phyloP scores from a whole-genome alignment of 768 basidiomycete genomes.

The Leccinum pellstonianum region DNA sequence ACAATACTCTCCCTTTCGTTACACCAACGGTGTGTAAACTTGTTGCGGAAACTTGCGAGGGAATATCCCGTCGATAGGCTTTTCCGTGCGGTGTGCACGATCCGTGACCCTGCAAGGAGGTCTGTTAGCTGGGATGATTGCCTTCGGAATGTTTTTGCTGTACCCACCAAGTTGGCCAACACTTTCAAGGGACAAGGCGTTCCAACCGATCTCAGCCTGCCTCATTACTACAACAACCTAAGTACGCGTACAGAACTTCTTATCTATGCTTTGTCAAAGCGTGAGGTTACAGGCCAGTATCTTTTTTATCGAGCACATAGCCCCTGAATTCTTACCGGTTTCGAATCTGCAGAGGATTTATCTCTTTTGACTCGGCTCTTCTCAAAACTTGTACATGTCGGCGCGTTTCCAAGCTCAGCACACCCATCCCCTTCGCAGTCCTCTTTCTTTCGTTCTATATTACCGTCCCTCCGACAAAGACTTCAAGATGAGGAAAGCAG shows the following conservation, averaged over 20 bases:
- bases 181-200: slow-evolving; percentile 45
- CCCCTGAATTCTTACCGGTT: slow-evolving; percentile 22
- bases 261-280: slow-evolving; percentile 43
- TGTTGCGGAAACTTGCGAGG: slow-evolving; percentile 53
- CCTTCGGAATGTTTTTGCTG: slow-evolving; percentile 57
- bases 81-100: slow-evolving; percentile 48
- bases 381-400: slow-evolving; percentile 64
- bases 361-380: slow-evolving; percentile 49
- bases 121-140: slow-evolving; percentile 71
- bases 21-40: slow-evolving; percentile 45
- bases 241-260: slow-evolving; percentile 53
- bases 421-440: slow-evolving; percentile 58
- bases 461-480: slow-evolving; percentile 48
- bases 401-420: slow-evolving; percentile 56
- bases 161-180: slow-evolving; percentile 83
- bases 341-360: slow-evolving; percentile 36
- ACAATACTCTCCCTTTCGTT: slow-evolving; percentile 56
- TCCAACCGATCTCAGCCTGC: slow-evolving; percentile 53
- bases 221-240: slow-evolving; percentile 53
- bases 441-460: slow-evolving; percentile 62
- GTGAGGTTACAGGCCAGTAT: slow-evolving; percentile 42
- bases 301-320: slow-evolving; percentile 3
- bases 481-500: slow-evolving; percentile 25
- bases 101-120: slow-evolving; percentile 23
- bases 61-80: slow-evolving; percentile 72